These are phyloP conservation scores for Neurospora africana DNA, from an alignment of 495 filamentous ascomycete species.

Conservation along the genomic window DNA sequence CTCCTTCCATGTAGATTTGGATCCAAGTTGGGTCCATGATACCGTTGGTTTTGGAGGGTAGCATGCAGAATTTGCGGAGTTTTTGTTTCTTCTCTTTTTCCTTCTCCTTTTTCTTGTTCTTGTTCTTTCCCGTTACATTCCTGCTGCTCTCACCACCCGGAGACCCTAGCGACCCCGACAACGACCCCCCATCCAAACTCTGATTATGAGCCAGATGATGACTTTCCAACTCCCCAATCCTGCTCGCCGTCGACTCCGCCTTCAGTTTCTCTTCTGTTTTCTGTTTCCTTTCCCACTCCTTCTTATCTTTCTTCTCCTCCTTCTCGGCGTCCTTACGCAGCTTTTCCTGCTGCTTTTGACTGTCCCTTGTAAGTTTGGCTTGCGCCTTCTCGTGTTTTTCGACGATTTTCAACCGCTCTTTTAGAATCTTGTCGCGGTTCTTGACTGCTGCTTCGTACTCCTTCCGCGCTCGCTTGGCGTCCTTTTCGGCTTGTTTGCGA, in stretches of 20 bases:
- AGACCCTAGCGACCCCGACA: constrained; percentile 3
- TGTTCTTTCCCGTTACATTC: not conserved
- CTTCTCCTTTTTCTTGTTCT: not conserved
- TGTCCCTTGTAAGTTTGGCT: constrained; percentile 26
- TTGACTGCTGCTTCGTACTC: constrained; percentile 51
- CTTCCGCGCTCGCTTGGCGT: constrained; percentile 46
- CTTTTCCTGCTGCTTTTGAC: constrained; percentile 26
- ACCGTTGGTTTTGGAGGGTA: constrained; percentile 44
- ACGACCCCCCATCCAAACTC: not conserved
- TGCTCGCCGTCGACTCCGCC: constrained; percentile 6
- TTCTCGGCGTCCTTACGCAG: constrained; percentile 22
- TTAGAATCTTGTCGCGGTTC: constrained; percentile 50
- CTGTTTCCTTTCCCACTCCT: constrained; percentile 14
- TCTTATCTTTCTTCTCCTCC: constrained; percentile 9
- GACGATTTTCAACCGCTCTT: constrained; percentile 44
- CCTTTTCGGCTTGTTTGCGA: constrained; percentile 55
- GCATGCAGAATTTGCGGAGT: constrained; percentile 67
- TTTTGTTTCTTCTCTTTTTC: constrained; percentile 33
- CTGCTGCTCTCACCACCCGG: too few relatives aligned
- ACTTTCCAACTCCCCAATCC: not conserved
- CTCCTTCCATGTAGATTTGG: constrained; percentile 64
- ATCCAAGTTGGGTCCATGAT: constrained; percentile 53
- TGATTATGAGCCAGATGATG: constrained; percentile 2
- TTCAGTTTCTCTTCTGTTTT: constrained; percentile 9
- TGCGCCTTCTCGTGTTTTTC: constrained; percentile 44